Evolutionary conservation across 140 eudicot species (phyloP).

Genomic region (Oenanthe javanica): DNA sequence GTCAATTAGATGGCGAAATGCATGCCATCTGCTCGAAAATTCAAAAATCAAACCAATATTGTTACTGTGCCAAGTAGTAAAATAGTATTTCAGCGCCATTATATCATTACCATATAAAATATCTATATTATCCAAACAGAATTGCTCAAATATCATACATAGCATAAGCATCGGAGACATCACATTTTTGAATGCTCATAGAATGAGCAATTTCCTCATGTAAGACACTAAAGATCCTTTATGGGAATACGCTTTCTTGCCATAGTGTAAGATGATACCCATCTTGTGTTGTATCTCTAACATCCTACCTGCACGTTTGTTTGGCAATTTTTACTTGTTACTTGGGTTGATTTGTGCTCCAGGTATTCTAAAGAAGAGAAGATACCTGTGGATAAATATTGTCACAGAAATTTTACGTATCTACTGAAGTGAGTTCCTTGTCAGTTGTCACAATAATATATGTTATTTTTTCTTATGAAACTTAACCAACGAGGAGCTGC

Average conservation of each 20-base stretch:
- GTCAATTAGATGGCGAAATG: not conserved
- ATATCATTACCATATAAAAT: no score
- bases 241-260: not conserved
- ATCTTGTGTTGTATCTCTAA: not conserved
- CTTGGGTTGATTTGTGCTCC: conserved; percentile 13
- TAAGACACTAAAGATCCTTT: not conserved
- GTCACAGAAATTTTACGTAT: conserved; percentile 60
- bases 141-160: no score
- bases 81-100: not conserved
- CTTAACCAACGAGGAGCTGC: not conserved
- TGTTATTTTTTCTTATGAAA: not conserved
- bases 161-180: not conserved
- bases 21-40: not conserved
- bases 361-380: conserved; percentile 97
- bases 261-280: not conserved
- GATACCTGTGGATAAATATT: conserved; percentile 41
- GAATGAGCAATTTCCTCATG: not conserved
- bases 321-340: not conserved
- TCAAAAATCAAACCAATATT: not conserved
- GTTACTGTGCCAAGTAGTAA: not conserved
- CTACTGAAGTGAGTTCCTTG: conserved; percentile 69
- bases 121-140: no score
- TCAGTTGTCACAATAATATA: not conserved
- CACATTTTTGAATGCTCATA: not conserved
- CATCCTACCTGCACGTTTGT: not conserved